Evolutionary conservation across 2,329 filamentous ascomycete genomes (phyloP).

Genomic region (Monilinia laxa): DNA sequence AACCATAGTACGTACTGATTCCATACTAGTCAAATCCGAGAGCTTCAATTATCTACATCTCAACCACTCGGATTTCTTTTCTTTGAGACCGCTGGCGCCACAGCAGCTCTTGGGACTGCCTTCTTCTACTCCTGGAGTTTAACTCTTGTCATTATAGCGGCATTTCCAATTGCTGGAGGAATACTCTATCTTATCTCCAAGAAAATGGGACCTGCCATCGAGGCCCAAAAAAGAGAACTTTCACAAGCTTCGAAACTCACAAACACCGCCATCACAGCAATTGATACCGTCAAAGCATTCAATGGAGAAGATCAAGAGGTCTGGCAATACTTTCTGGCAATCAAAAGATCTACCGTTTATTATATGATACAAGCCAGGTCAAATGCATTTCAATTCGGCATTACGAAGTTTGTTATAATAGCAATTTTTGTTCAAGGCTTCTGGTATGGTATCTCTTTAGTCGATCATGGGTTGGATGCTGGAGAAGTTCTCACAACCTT

Average conservation of each 20-base stretch:
- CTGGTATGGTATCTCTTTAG: conserved; percentile 77
- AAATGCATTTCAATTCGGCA: conserved; percentile 70
- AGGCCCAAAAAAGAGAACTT: conserved; percentile 66
- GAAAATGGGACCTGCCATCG: conserved; percentile 64
- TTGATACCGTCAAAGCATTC: conserved; percentile 84
- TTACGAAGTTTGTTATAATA: conserved; percentile 71
- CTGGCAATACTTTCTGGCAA: conserved; percentile 59
- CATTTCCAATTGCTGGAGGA: conserved; percentile 65
- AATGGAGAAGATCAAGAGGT: conserved; percentile 72
- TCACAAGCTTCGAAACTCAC: conserved; percentile 69
- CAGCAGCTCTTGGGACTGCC: conserved; percentile 68
- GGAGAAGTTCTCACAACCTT: conserved; percentile 80
- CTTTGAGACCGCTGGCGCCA: conserved; percentile 61
- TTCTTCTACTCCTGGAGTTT: conserved; percentile 82
- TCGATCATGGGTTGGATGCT: conserved; percentile 56
- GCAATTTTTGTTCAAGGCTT: conserved; percentile 85
- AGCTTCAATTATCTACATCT: conserved; percentile 77
- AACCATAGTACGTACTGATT: conserved; percentile 28
- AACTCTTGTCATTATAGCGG: conserved; percentile 74
- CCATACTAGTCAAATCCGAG: conserved; percentile 67
- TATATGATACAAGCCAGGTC: conserved; percentile 69
- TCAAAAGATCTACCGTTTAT: conserved; percentile 57
- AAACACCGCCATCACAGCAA: conserved; percentile 67
- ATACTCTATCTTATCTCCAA: conserved; percentile 60
- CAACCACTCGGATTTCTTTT: conserved; percentile 73